phyloP scores from a whole-genome alignment of 768 basidiomycete genomes.

The Agaricus blazei region DNA sequence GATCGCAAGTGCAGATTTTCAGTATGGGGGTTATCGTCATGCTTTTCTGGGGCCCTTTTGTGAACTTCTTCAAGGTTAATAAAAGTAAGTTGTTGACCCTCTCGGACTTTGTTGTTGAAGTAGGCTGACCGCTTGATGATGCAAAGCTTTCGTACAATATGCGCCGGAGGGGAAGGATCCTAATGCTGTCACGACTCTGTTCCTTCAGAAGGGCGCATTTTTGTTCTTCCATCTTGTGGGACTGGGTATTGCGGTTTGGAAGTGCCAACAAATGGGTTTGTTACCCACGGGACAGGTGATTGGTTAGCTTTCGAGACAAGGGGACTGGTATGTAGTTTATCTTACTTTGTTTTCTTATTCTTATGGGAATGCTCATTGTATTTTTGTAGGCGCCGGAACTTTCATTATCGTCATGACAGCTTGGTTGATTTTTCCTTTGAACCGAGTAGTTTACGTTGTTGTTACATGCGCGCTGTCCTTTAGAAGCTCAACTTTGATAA shows the following conservation, averaged over 20 bases:
- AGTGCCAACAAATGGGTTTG: constrained; percentile 89
- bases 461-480: no score
- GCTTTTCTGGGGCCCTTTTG: constrained; percentile 83
- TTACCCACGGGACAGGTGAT: constrained; percentile 85
- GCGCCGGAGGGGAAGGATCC: constrained; percentile 58
- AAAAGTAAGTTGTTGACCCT: constrained; percentile 44
- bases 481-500: no score
- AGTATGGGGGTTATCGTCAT: constrained; percentile 96
- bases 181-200: constrained; percentile 49
- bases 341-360: neutral
- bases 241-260: constrained; percentile 83
- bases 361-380: neutral
- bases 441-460: no score
- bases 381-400: constrained; percentile 37
- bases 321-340: constrained; percentile 45
- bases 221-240: constrained; percentile 72
- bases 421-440: no score
- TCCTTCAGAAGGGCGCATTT: constrained; percentile 67
- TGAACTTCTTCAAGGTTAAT: constrained; percentile 76
- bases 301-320: constrained; percentile 93
- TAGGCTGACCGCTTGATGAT: neutral
- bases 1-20: constrained; percentile 92
- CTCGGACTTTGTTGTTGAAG: neutral
- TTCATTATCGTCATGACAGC: constrained; percentile 25
- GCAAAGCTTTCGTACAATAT: constrained; percentile 65